phyloP scores from a whole-genome alignment of 169 alveolate genomes.

The Cryptosporidium ubiquitum region DNA sequence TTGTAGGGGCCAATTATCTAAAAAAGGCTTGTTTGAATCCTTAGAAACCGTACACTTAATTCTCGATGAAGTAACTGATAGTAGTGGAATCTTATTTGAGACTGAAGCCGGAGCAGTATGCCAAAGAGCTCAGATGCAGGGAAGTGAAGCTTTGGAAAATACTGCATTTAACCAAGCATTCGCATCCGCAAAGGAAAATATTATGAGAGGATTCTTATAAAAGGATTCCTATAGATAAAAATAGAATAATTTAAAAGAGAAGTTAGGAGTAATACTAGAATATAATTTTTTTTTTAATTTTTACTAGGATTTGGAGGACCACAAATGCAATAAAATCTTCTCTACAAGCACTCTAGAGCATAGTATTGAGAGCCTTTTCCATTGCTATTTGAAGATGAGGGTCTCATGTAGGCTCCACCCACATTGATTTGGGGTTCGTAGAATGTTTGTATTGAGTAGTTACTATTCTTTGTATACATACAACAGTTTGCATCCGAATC shows the following conservation, averaged over 20 bases:
- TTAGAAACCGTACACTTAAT: slow-evolving; percentile 42
- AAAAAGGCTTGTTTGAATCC: slow-evolving; percentile 37
- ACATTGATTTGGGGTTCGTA: slow-evolving; percentile 50
- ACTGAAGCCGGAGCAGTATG: slow-evolving; percentile 59
- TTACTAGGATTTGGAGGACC: slow-evolving; percentile 58
- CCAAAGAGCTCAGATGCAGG: slow-evolving; percentile 71
- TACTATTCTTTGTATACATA: slow-evolving; percentile 32
- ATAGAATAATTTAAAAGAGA: neutral
- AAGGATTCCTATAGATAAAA: slow-evolving; percentile 36
- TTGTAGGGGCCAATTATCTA: slow-evolving; percentile 60
- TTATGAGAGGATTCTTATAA: slow-evolving; percentile 68
- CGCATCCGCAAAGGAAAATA: slow-evolving; percentile 67
- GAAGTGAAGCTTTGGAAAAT: slow-evolving; percentile 49
- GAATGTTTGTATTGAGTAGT: slow-evolving; percentile 43
- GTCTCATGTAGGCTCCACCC: slow-evolving; percentile 36
- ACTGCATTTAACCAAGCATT: slow-evolving; percentile 71
- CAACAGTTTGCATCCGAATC: slow-evolving; percentile 73
- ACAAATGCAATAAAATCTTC: slow-evolving; percentile 3
- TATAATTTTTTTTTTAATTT: neutral
- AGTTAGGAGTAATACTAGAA: neutral
- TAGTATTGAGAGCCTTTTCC: slow-evolving; percentile 67
- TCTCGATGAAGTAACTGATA: slow-evolving; percentile 62
- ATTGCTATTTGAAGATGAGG: slow-evolving; percentile 58
- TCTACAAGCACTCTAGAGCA: slow-evolving; percentile 63
- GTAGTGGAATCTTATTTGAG: slow-evolving; percentile 59